A percentile compares a stretch with the other conserved stretches of the same genome.
Evolutionary conservation across 768 basidiomycete genomes (phyloP).

Genomic region (Leccinellum rugosiceps): DNA sequence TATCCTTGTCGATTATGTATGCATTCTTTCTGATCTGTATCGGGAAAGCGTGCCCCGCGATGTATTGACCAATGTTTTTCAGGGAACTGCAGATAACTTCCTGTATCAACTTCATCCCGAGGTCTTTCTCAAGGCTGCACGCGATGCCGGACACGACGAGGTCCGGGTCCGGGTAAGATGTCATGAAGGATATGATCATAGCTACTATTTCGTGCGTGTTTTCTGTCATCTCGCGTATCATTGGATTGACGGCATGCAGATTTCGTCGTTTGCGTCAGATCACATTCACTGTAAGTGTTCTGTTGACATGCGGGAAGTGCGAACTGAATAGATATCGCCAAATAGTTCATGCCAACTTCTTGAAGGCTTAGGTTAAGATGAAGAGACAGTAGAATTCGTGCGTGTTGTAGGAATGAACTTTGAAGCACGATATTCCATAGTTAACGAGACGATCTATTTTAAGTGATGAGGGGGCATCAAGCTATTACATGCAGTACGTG

Average conservation of each 20-base stretch:
- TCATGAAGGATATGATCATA: slow-evolving; percentile 85
- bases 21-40: slow-evolving; percentile 20
- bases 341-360: slow-evolving; percentile 81
- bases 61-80: slow-evolving; percentile 3
- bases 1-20: slow-evolving; percentile 83
- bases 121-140: slow-evolving; percentile 77
- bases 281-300: slow-evolving; percentile 77
- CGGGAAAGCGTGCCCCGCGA: background rate
- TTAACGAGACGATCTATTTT: background rate
- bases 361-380: slow-evolving; percentile 54
- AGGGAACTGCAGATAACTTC: slow-evolving; percentile 84
- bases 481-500: slow-evolving; percentile 1
- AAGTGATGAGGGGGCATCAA: background rate
- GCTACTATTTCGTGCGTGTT: slow-evolving; percentile 76
- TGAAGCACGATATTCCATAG: background rate
- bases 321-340: slow-evolving; percentile 10
- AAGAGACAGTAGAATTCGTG: background rate
- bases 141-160: slow-evolving; percentile 68
- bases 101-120: slow-evolving; percentile 89
- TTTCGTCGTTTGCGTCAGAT: slow-evolving; percentile 86
- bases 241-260: slow-evolving; percentile 39
- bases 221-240: background rate
- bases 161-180: slow-evolving; percentile 73
- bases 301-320: background rate
- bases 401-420: slow-evolving; percentile 6